Conservation (phyloP, 2,329 filamentous ascomycete genomes). For the Neobulgaria alba region DNA sequence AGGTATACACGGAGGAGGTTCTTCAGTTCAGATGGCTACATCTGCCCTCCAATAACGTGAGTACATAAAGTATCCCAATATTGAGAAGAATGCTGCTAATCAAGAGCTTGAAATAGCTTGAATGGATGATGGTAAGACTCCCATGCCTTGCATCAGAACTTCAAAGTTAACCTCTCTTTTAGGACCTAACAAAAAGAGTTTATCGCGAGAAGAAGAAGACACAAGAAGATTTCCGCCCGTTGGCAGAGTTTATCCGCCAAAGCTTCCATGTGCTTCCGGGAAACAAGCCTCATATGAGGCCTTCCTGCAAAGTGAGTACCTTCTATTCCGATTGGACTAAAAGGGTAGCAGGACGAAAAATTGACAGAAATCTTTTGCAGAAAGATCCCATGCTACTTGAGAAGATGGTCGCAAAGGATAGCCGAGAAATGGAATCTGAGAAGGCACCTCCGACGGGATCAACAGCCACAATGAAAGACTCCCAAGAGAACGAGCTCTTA, state of each 20-base stretch:
- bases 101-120: not conserved
- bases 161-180: not conserved
- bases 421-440: no score
- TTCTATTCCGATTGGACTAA: not conserved
- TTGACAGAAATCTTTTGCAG: no score
- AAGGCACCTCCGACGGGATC: no score
- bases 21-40: not conserved
- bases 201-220: not conserved
- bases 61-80: not conserved
- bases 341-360: no score
- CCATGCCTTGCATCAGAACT: not conserved
- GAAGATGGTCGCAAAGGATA: no score
- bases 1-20: not conserved
- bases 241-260: not conserved
- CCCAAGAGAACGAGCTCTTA: no score
- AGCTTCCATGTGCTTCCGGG: not conserved
- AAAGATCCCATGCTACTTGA: no score
- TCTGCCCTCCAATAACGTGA: not conserved
- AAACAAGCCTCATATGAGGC: not conserved
- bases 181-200: not conserved
- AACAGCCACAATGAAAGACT: no score
- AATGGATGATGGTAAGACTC: not conserved
- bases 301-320: not conserved
- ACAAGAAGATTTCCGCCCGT: not conserved
- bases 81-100: not conserved